A percentile compares a stretch with the other conserved stretches of the same genome.
phyloP scores from a whole-genome alignment of 495 filamentous ascomycete genomes.

The Penicillium desertorum region DNA sequence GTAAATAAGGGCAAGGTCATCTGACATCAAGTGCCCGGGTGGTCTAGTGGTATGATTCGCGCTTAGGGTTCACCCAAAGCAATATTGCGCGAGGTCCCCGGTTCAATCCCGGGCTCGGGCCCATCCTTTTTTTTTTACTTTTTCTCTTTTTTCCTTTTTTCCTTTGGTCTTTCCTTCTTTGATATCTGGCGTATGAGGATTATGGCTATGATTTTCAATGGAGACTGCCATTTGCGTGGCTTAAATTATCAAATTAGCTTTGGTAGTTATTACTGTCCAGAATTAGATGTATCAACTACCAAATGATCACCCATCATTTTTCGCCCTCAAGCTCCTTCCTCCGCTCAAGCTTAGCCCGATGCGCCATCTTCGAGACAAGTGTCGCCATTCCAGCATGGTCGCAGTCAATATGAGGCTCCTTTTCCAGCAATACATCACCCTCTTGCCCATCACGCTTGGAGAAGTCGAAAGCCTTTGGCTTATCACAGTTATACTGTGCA shows the following conservation, averaged over 20 bases:
- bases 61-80: slow-evolving; percentile 32
- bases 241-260: background rate
- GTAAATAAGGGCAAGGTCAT: too few relatives aligned
- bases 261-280: background rate
- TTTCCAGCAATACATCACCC: background rate
- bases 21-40: slow-evolving; percentile 19
- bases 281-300: background rate
- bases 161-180: too few relatives aligned
- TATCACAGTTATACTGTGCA: slow-evolving; percentile 35
- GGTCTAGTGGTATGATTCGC: slow-evolving; percentile 45
- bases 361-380: slow-evolving; percentile 23
- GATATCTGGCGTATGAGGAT: too few relatives aligned
- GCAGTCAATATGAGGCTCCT: slow-evolving; percentile 18
- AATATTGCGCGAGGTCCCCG: slow-evolving; percentile 7
- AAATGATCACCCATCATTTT: background rate
- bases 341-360: slow-evolving; percentile 12
- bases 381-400: slow-evolving; percentile 31
- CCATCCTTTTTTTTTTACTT: too few relatives aligned
- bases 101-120: background rate
- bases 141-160: too few relatives aligned
- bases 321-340: slow-evolving; percentile 6
- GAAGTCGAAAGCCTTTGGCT: slow-evolving; percentile 22
- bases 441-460: slow-evolving; percentile 17
- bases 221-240: background rate
- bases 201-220: too few relatives aligned